Percentiles rank a stretch among this genome's conserved stretches.
These are phyloP conservation scores for Rhodocollybia butyracea DNA, from an alignment of 768 basidiomycete genomes.

Conservation along the genomic window DNA sequence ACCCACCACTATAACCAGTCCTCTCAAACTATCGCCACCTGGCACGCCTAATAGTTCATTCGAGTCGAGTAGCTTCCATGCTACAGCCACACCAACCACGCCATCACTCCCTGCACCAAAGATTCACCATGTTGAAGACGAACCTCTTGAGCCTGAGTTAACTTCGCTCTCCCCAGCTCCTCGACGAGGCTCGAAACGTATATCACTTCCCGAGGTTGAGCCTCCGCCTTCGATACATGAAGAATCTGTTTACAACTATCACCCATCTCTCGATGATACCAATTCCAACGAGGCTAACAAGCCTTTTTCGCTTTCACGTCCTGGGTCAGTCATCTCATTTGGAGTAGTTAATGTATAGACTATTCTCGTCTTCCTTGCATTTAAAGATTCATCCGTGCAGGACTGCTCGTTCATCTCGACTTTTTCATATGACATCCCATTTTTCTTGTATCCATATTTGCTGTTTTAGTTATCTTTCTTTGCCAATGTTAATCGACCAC, in stretches of 20 bases:
- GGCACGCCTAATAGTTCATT: constrained; percentile 6
- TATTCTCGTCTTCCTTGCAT: not conserved
- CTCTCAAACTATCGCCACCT: constrained; percentile 4
- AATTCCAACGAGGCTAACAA: not conserved
- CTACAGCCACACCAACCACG: constrained; percentile 45
- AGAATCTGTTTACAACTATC: not conserved
- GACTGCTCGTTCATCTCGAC: not conserved
- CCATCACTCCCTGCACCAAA: constrained; percentile 26
- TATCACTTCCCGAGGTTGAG: constrained; percentile 4
- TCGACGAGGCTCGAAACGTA: constrained; percentile 20
- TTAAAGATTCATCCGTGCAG: too few species aligned
- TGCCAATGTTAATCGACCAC: not conserved
- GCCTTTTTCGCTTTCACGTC: constrained; percentile 41
- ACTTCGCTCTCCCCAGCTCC: constrained; percentile 21
- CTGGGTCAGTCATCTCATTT: constrained; percentile 52
- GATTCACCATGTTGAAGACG: constrained; percentile 15
- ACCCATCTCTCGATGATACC: not conserved
- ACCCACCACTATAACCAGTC: constrained; percentile 9
- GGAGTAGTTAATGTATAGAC: constrained; percentile 18
- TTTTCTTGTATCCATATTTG: not conserved
- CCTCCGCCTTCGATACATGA: constrained; percentile 1
- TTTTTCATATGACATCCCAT: not conserved
- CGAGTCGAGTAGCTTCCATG: constrained; percentile 59
- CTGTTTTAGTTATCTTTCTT: not conserved
- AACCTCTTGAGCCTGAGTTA: constrained; percentile 9